Evolutionary conservation across 1,284 basidiomycete species (phyloP).

Genomic region (Coriolopsis trogii): DNA sequence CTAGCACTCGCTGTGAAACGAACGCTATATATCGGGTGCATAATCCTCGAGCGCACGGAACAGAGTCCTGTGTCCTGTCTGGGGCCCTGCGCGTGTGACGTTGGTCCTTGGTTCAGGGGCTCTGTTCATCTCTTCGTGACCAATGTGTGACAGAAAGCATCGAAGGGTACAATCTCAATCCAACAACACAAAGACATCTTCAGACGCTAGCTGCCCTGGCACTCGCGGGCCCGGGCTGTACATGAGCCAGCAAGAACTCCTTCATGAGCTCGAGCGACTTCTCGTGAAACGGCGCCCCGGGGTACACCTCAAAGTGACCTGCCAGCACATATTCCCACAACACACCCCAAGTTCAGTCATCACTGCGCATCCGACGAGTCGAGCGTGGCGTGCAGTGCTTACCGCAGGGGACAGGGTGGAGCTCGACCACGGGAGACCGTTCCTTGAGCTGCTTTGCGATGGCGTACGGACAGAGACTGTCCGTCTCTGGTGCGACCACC

Average conservation of each 20-base stretch:
- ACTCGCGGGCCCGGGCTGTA: too few species aligned
- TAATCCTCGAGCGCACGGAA: too few species aligned
- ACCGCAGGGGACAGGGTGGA: constrained; percentile 9
- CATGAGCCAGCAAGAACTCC: constrained; percentile 13
- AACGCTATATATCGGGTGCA: too few species aligned
- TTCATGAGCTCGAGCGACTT: constrained; percentile 19
- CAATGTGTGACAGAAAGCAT: background rate
- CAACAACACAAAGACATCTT: background rate
- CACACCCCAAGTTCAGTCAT: too few species aligned
- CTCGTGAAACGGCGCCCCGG: constrained; percentile 5
- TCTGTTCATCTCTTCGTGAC: too few species aligned
- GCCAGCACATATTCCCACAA: background rate
- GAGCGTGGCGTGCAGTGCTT: background rate
- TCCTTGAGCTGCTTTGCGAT: constrained; percentile 7
- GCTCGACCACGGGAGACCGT: constrained; percentile 6
- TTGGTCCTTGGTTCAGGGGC: too few species aligned
- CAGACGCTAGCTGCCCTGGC: too few species aligned
- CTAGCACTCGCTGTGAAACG: too few species aligned
- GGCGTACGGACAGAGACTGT: constrained; percentile 13
- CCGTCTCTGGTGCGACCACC: constrained; percentile 10
- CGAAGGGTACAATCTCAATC: background rate
- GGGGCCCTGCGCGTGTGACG: too few species aligned
- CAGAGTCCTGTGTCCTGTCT: too few species aligned
- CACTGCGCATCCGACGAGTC: background rate
- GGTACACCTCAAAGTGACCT: constrained; percentile 23